Evolutionary conservation across 148 eudicot genomes (phyloP), one percentile per base, ranked within the genome.

Genomic region (Cornus kousa): DNA sequence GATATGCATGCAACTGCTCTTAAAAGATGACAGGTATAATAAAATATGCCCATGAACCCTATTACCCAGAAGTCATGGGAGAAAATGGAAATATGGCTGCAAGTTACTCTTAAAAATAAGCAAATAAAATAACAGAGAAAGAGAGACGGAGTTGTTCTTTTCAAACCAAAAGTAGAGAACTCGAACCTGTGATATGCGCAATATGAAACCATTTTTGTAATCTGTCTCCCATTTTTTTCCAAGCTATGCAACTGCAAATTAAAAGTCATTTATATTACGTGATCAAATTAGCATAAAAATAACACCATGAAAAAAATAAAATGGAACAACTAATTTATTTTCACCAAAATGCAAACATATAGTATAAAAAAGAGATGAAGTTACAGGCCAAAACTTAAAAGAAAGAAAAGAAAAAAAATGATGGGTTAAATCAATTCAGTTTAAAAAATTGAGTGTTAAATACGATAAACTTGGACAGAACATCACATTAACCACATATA

Each of bases 151-250:
- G 67, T 40, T 48, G 59, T 53, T n/a, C 23, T 20, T 62, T 62
- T 8, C 1, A 68, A 33, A 22, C 66, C 28, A 60, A 17, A 46
- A 48, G 48, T 59, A 50, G 70, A 19, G 43, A 37, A 75, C 17
- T 17, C 53, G 23, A 87, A 96, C 99, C 98, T 92, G 95, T 96
- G 99, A 78, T 92, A 92, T 60, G 98, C 90, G 76, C 99, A 96
- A 74, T 93, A 93, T 5, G 99, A 93, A 71, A 96, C 91, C 99
- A 93, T 96, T 80, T 90, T 93, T 31, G 98, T 96, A 60, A 85
- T 87, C 81, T 91, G 99, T 73, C 92, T 96, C 81, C 99, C 99
- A 78, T 86, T 91, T 80, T 90, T 96, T 76, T 96, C 97, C 88
- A 89, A 81, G 88, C 87, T 85, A 85, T 96, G 99, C 81, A 96